Base-by-base conservation (phyloP, 176 grass and related monocot species). In the Hyparrhenia diplandra region DNA sequence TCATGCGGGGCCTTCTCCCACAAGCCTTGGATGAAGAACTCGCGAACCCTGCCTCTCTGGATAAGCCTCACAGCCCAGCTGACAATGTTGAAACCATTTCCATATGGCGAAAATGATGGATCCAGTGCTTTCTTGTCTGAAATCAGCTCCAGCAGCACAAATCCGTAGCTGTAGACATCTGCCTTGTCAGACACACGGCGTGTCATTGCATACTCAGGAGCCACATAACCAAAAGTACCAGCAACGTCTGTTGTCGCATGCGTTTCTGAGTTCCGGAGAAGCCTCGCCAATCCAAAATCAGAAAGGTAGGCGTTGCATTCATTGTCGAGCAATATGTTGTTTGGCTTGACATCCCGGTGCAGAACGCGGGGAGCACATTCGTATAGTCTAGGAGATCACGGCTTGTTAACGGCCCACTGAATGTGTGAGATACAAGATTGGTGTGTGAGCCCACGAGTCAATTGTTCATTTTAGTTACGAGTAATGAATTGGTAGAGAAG, bases 311-410 rank as follows among this genome's bases (percentile, higher is more conserved):
- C 91, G 80, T 87, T 94, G 67, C 39, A 88, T 46, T 90, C 76
- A 36, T 84, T 73, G 54, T 97, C 94, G 27, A 97, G 82, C 84
- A 97, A 69, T 61, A 94, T 94, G 64, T 97, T 97, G 76, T 92
- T 92, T 65, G 94, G 94, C 87, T 97, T 97, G 52, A 97, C 83
- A 86, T 97, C 94, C 30, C 91, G n/a, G 84, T 97, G 94, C 35
- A 97, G 91, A 71, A 97, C 80, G 24, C 89, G n/a, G 87, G 35
- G 91, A 30, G 80, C 79, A 39, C 91, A 91, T 28, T 82, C 78
- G 5, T 94, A 7, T n/a, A n/a, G n/a, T n/a, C n/a, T n/a, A n/a
- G n/a, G 10, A 6, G 21, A 42, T 1, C n/a, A 43, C 25, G 42
- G 67, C n/a, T 13, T 5, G 16, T 14, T 43, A 42, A 42, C 5